Base-by-base conservation (phyloP, 257 asterid genomes). In the Datura wrightii region DNA sequence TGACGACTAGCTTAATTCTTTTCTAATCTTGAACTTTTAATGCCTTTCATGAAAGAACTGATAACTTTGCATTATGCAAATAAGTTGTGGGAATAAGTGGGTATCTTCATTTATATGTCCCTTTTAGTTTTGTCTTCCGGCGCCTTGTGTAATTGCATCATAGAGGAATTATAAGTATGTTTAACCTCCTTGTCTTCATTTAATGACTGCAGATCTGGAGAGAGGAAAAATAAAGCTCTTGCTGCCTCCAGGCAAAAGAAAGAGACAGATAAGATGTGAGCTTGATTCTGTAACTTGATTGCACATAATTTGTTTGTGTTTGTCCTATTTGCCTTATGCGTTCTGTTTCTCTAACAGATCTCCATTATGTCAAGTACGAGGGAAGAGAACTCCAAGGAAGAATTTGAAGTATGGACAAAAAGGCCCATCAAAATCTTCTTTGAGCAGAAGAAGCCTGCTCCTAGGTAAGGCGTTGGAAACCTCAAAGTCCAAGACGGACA, bases 321-420 rank as follows among this genome's bases (percentile, higher is more conserved):
- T 83, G 62, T 79, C 58, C 63, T 87, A 48, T 83, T 42, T 56
- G 82, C 83, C 87, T 87, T 81, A 79, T 88, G 80, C 82, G 34
- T 65, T 85, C 79, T 84, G 71, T 85, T 84, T 89, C 89, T 71
- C 83, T 87, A 79, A 85, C 92, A 95, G 99, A 86, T 88, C 96
- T 66, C 89, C 92, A 48, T 80, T 92, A 83, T 89, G 97, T 83
- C 91, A 90, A 91, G 90, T 89, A 65, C 92, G 92, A 90, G 91
- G 94, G 78, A 97, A 90, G 90, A 91, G 98, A 87, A 97, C 97
- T 84, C 98, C 99, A 44, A 90, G 94, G 65, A 93, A 91, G 89
- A 92, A 92, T 83, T 70, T 91, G 34, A 92, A 90, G 58, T 87
- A 83, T 86, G 89, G 72, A 82, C 91, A 78, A 84, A 89, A 90